These are phyloP conservation scores for Macrocystidia cucumis DNA, from an alignment of 1,284 basidiomycete genomes.

Conservation along the genomic window DNA sequence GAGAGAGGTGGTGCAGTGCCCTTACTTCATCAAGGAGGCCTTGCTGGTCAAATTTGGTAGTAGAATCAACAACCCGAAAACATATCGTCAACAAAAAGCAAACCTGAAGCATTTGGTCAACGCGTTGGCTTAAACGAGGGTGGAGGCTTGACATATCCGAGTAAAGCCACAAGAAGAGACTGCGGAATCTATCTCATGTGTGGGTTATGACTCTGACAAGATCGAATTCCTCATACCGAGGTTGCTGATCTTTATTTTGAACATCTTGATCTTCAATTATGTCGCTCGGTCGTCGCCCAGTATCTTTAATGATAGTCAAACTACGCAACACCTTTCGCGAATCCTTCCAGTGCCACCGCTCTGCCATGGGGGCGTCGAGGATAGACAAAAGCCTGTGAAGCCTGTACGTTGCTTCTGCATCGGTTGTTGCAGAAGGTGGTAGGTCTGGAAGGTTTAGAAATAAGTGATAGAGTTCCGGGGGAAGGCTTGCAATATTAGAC, in stretches of 20 bases:
- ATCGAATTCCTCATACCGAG: neutral
- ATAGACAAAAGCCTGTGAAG: slow-evolving; percentile 63
- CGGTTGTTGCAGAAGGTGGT: slow-evolving; percentile 39
- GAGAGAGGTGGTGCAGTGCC: slow-evolving; percentile 38
- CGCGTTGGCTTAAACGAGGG: slow-evolving; percentile 68
- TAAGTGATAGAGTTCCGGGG: slow-evolving; percentile 38
- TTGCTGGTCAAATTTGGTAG: slow-evolving; percentile 33
- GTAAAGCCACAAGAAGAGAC: slow-evolving; percentile 91
- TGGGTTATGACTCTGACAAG: neutral
- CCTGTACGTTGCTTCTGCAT: slow-evolving; percentile 47
- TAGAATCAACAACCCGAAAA: slow-evolving; percentile 1
- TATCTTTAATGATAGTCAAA: slow-evolving; percentile 75
- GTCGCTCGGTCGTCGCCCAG: slow-evolving; percentile 60
- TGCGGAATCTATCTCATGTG: slow-evolving; percentile 55
- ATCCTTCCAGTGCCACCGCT: slow-evolving; percentile 94
- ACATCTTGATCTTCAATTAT: slow-evolving; percentile 54
- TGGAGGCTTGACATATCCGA: slow-evolving; percentile 63
- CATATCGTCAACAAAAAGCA: slow-evolving; percentile 12
- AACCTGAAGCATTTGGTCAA: slow-evolving; percentile 89
- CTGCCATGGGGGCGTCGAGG: slow-evolving; percentile 74
- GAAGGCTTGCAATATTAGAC: slow-evolving; percentile 32
- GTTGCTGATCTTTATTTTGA: neutral
- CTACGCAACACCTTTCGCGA: slow-evolving; percentile 84
- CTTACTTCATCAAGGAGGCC: slow-evolving; percentile 87
- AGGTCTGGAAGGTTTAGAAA: slow-evolving; percentile 47